phyloP scores from a whole-genome alignment of 768 basidiomycete genomes.

The Leucosporidium yakuticum region DNA sequence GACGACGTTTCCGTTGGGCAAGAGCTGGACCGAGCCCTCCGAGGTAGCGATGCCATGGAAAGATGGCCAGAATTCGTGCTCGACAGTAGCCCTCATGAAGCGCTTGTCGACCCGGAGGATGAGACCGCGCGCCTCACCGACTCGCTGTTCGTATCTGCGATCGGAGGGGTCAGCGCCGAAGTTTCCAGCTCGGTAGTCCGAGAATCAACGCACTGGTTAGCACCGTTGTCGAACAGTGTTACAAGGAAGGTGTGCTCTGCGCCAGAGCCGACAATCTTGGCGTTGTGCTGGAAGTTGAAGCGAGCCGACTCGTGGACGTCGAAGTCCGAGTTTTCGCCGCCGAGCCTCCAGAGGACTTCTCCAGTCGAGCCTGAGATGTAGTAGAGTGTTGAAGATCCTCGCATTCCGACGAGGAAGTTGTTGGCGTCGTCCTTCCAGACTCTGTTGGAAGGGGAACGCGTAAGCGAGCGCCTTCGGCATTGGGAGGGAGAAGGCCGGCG shows the following conservation, averaged over 20 bases:
- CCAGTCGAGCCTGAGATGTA: constrained; percentile 34
- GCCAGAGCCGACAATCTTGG: constrained; percentile 15
- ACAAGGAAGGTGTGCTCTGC: constrained; percentile 1
- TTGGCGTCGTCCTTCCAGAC: constrained; percentile 33
- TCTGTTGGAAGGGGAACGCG: not conserved
- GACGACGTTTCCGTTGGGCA: not conserved
- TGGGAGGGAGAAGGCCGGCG: not conserved
- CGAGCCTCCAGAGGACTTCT: constrained; percentile 36
- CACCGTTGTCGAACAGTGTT: constrained; percentile 40
- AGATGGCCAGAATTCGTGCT: not conserved
- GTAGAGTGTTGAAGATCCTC: constrained; percentile 38
- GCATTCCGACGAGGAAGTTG: constrained; percentile 37
- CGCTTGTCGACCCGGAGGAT: not conserved
- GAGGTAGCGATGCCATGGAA: too few relatives aligned
- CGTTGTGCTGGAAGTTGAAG: constrained; percentile 35
- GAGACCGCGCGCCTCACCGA: not conserved
- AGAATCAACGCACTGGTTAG: constrained; percentile 7
- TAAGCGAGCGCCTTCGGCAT: not conserved
- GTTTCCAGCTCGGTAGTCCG: too few relatives aligned
- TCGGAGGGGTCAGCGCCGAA: too few relatives aligned
- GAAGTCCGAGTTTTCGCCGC: constrained; percentile 35
- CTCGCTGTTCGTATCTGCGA: too few relatives aligned
- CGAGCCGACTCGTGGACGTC: constrained; percentile 9
- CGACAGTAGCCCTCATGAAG: not conserved
- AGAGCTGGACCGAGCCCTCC: not conserved